Conservation (phyloP, 495 filamentous ascomycete species). For the Neurospora sp. region DNA sequence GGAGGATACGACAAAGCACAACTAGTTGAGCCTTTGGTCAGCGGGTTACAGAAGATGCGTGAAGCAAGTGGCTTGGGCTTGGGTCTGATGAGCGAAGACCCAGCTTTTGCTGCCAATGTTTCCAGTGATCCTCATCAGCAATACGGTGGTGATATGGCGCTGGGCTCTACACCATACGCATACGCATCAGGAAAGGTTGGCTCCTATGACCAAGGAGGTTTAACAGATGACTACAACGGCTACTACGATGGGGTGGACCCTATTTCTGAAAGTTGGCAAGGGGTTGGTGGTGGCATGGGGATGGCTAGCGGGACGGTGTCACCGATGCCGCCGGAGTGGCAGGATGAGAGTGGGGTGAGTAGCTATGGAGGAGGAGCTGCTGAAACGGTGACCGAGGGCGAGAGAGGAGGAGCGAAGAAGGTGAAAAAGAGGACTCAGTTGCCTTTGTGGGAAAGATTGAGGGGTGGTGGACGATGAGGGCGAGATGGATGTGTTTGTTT, state of each 20-base stretch:
- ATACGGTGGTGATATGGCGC: background rate
- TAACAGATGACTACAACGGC: background rate
- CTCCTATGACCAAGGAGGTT: background rate
- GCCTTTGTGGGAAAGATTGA: slow-evolving; percentile 15
- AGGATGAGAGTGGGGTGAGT: background rate
- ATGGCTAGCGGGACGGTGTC: background rate
- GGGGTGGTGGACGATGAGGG: slow-evolving; percentile 8
- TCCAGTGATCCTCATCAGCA: background rate
- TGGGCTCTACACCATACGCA: background rate
- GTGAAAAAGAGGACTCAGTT: slow-evolving; percentile 6
- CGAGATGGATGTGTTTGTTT: background rate
- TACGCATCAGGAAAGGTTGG: background rate
- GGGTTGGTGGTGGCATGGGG: background rate
- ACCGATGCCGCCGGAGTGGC: slow-evolving; percentile 1
- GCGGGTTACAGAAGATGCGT: slow-evolving; percentile 24
- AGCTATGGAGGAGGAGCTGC: background rate
- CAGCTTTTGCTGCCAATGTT: background rate
- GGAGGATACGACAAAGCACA: slow-evolving; percentile 2
- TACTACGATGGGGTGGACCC: background rate
- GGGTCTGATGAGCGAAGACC: background rate
- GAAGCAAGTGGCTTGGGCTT: slow-evolving; percentile 5
- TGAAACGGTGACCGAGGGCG: background rate
- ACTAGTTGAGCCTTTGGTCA: slow-evolving; percentile 18
- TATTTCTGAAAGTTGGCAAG: background rate
- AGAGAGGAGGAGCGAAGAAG: slow-evolving; percentile 2